phyloP scores from a whole-genome alignment of 208 protist species.

The Crithidia fasciculata region DNA sequence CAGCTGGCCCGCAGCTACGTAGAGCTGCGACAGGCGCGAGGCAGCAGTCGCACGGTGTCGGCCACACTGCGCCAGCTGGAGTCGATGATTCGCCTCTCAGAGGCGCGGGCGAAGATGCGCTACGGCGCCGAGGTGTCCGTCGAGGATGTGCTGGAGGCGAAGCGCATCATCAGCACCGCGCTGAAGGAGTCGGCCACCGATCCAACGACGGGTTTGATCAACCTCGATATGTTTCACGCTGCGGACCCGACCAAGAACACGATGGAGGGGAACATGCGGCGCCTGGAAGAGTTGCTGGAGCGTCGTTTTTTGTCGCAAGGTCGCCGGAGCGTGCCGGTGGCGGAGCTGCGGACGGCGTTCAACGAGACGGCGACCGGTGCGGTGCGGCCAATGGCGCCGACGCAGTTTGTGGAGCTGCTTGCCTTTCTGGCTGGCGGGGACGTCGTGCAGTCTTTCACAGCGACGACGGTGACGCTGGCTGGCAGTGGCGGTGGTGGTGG shows the following conservation, averaged over 20 bases:
- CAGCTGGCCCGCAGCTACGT: slow-evolving; percentile 95
- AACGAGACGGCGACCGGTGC: slow-evolving; percentile 69
- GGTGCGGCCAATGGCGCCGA: slow-evolving; percentile 57
- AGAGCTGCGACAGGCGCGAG: slow-evolving; percentile 88
- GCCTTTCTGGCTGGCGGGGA: slow-evolving; percentile 80
- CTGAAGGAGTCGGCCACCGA: slow-evolving; percentile 91
- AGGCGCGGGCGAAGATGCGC: slow-evolving; percentile 94
- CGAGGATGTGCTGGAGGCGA: slow-evolving; percentile 91
- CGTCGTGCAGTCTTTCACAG: slow-evolving; percentile 75
- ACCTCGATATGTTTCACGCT: slow-evolving; percentile 90
- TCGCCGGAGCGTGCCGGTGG: slow-evolving; percentile 48
- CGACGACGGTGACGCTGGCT: slow-evolving; percentile 63
- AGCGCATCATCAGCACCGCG: slow-evolving; percentile 87
- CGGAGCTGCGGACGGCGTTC: slow-evolving; percentile 68
- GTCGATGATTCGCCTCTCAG: slow-evolving; percentile 98
- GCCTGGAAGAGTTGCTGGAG: slow-evolving; percentile 71
- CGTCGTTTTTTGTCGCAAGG: slow-evolving; percentile 54
- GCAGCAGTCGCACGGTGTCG: slow-evolving; percentile 93
- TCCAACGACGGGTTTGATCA: slow-evolving; percentile 87
- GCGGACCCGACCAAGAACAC: slow-evolving; percentile 82
- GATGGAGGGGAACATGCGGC: slow-evolving; percentile 81
- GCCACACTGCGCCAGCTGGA: slow-evolving; percentile 99
- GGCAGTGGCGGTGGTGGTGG: slow-evolving; percentile 1
- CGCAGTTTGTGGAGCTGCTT: slow-evolving; percentile 86
- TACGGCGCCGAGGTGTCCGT: slow-evolving; percentile 68